phyloP scores from a whole-genome alignment of 768 basidiomycete genomes.

The Serendipita sp. region DNA sequence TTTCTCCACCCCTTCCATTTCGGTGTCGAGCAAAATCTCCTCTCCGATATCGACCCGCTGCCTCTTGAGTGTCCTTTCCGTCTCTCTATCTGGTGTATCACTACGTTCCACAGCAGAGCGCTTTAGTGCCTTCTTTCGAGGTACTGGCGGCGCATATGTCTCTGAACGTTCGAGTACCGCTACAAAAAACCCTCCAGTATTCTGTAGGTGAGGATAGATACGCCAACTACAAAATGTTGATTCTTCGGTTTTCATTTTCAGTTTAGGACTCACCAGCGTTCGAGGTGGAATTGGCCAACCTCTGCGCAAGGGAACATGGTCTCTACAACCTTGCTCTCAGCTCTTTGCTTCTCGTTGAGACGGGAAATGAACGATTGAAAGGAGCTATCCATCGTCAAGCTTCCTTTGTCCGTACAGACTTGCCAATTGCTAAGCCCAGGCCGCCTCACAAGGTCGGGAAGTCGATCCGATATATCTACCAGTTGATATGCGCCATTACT shows the following conservation, averaged over 20 bases:
- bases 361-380: constrained; percentile 49
- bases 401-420: constrained; percentile 38
- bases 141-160: constrained; percentile 1
- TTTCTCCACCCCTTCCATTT: constrained; percentile 26
- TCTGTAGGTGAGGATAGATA: constrained; percentile 87
- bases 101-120: not conserved
- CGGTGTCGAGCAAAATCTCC: constrained; percentile 18
- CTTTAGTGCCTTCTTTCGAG: not conserved
- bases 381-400: constrained; percentile 29
- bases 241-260: not conserved
- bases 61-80: not conserved
- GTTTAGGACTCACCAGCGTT: constrained; percentile 44
- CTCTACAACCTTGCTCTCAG: constrained; percentile 44
- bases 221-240: constrained; percentile 40
- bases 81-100: not conserved
- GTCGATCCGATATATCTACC: constrained; percentile 54
- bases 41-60: not conserved
- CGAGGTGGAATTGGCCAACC: constrained; percentile 39
- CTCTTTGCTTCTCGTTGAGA: constrained; percentile 27
- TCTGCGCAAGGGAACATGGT: constrained; percentile 71
- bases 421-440: constrained; percentile 69
- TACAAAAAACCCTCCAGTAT: constrained; percentile 97
- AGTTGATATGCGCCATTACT: constrained; percentile 72
- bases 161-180: constrained; percentile 46
- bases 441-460: constrained; percentile 56